Evolutionary conservation across 345 rosid genomes (phyloP).

Genomic region (Physaria fendleri): DNA sequence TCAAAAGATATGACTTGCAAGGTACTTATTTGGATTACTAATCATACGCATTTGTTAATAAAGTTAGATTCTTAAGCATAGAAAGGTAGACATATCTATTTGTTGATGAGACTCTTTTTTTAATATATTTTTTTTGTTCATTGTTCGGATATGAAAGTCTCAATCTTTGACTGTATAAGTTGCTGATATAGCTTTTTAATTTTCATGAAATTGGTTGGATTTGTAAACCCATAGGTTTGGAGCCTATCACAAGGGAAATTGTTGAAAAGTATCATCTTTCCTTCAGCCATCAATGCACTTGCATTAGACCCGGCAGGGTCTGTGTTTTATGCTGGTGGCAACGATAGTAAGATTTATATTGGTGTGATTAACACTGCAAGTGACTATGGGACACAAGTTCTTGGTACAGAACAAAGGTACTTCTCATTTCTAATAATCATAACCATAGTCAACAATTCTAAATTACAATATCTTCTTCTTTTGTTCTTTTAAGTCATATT

Average conservation of each 20-base stretch:
- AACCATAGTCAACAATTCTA: neutral
- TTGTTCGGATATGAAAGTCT: neutral
- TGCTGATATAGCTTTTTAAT: neutral
- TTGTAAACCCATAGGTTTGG: constrained; percentile 50
- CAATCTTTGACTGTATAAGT: neutral
- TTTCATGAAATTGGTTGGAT: neutral
- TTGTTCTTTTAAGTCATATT: neutral
- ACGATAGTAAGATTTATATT: constrained; percentile 70
- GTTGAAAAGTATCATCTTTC: constrained; percentile 58
- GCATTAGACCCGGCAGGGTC: constrained; percentile 75
- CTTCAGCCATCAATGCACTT: constrained; percentile 67
- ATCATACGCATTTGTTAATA: neutral
- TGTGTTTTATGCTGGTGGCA: constrained; percentile 81
- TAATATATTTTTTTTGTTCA: too few relatives aligned
- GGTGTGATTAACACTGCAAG: constrained; percentile 58
- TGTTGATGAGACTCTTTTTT: neutral
- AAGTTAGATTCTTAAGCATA: neutral
- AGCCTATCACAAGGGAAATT: constrained; percentile 61
- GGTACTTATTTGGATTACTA: constrained; percentile 30
- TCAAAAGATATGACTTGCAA: constrained; percentile 85
- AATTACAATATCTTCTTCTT: neutral
- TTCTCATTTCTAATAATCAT: neutral
- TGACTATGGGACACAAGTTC: constrained; percentile 51
- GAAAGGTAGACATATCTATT: neutral
- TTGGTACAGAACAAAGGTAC: constrained; percentile 65